Conservation (phyloP, 1,284 basidiomycete species). For the Flammula alnicola region DNA sequence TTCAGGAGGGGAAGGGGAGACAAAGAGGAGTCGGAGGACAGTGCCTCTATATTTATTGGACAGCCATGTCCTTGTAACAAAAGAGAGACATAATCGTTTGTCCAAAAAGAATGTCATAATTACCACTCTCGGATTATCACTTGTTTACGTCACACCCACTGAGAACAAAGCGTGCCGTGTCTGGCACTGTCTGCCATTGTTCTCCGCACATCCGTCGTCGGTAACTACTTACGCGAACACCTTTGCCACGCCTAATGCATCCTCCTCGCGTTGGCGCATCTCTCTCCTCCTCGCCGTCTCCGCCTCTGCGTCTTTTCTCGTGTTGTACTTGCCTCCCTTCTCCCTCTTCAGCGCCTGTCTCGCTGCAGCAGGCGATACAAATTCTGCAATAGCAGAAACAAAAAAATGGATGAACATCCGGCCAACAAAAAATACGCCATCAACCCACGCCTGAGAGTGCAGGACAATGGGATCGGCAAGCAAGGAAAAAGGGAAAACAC, state of each 20-base stretch:
- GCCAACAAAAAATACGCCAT: slow-evolving; percentile 1
- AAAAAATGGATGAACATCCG: too few species aligned
- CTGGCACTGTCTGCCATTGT: slow-evolving; percentile 23
- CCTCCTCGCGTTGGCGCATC: slow-evolving; percentile 69
- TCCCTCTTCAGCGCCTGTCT: slow-evolving; percentile 75
- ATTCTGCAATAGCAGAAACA: too few species aligned
- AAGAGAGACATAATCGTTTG: slow-evolving; percentile 19
- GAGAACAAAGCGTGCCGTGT: slow-evolving; percentile 18
- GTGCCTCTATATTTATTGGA: slow-evolving; percentile 13
- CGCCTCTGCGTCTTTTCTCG: slow-evolving; percentile 79
- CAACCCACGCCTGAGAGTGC: slow-evolving; percentile 3
- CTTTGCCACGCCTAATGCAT: slow-evolving; percentile 84
- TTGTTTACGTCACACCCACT: slow-evolving; percentile 23
- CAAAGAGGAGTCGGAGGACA: slow-evolving; percentile 21
- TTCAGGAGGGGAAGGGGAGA: slow-evolving; percentile 9
- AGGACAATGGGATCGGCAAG: slow-evolving; percentile 16
- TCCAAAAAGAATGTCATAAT: slow-evolving; percentile 8
- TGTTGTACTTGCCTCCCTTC: slow-evolving; percentile 81
- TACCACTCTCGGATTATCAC: slow-evolving; percentile 12
- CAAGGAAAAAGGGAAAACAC: slow-evolving; percentile 31
- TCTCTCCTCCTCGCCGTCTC: slow-evolving; percentile 73
- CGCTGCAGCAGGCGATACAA: slow-evolving; percentile 85
- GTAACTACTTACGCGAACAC: slow-evolving; percentile 75
- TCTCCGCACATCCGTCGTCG: slow-evolving; percentile 14
- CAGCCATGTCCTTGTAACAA: slow-evolving; percentile 17